Conservation (phyloP, 192 early-diverging fungal species). For the Coemansia sp. region DNA sequence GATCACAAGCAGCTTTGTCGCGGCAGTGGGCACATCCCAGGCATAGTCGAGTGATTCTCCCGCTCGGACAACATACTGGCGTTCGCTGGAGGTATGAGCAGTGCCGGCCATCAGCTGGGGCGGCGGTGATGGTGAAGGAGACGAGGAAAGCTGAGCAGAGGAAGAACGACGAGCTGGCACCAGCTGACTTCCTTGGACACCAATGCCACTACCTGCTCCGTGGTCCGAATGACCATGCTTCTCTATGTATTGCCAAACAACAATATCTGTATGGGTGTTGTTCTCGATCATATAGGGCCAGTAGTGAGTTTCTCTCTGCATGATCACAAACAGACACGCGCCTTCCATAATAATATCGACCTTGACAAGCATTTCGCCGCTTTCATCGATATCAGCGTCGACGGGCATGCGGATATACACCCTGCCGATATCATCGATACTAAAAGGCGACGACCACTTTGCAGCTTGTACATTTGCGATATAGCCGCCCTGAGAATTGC, state of each 20-base stretch:
- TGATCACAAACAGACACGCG: constrained; percentile 87
- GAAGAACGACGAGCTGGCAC: constrained; percentile 2
- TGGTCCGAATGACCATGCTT: constrained; percentile 7
- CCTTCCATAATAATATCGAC: constrained; percentile 82
- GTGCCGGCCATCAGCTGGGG: background rate
- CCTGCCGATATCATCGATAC: constrained; percentile 84
- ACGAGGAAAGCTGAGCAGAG: constrained; percentile 5
- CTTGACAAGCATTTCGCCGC: constrained; percentile 63
- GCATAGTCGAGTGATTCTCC: constrained; percentile 73
- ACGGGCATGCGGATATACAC: constrained; percentile 77
- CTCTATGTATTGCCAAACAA: constrained; percentile 70
- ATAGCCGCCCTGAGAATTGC: constrained; percentile 11
- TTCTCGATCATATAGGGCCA: constrained; percentile 90
- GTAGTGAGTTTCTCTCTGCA: constrained; percentile 70
- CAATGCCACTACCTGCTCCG: background rate
- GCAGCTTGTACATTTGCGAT: constrained; percentile 40
- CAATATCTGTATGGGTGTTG: constrained; percentile 57
- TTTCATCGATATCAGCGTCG: constrained; percentile 44
- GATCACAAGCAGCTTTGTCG: constrained; percentile 74
- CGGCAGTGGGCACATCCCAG: constrained; percentile 85
- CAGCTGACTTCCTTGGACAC: background rate
- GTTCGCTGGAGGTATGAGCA: constrained; percentile 6
- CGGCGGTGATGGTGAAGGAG: constrained; percentile 6
- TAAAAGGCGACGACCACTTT: constrained; percentile 84
- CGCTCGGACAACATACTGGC: constrained; percentile 26